These are phyloP conservation scores for Chaetomium tenue DNA, from an alignment of 495 filamentous ascomycete genomes.

Conservation along the genomic window DNA sequence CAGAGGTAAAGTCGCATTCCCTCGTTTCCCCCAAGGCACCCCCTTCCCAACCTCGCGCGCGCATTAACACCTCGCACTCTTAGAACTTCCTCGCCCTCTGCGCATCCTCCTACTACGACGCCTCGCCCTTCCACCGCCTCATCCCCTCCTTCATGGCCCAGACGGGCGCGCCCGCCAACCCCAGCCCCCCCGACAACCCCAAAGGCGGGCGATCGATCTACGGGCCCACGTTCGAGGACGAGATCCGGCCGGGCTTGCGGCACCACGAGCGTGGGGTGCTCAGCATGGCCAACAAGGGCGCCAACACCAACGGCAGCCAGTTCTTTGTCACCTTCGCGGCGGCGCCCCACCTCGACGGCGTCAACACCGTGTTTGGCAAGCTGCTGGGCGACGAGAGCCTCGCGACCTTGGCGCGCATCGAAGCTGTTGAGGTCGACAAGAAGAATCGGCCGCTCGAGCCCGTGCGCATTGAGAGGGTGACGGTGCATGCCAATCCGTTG, in stretches of 20 bases:
- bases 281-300: slow-evolving; percentile 90
- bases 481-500: slow-evolving; percentile 91
- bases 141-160: slow-evolving; percentile 93
- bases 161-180: slow-evolving; percentile 73
- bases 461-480: slow-evolving; percentile 69
- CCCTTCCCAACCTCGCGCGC: slow-evolving; percentile 30
- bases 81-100: slow-evolving; percentile 97
- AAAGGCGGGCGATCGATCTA: slow-evolving; percentile 86
- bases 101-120: slow-evolving; percentile 81
- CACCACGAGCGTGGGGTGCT: slow-evolving; percentile 87
- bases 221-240: slow-evolving; percentile 82
- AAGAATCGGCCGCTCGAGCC: slow-evolving; percentile 78
- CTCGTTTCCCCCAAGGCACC: slow-evolving; percentile 54
- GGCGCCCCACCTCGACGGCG: slow-evolving; percentile 88
- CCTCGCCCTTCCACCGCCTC: slow-evolving; percentile 85
- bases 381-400: slow-evolving; percentile 63
- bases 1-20: slow-evolving; percentile 53
- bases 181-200: slow-evolving; percentile 54
- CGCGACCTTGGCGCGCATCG: slow-evolving; percentile 70
- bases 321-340: slow-evolving; percentile 88
- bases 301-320: slow-evolving; percentile 86
- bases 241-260: slow-evolving; percentile 78
- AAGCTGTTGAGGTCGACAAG: slow-evolving; percentile 79
- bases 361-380: slow-evolving; percentile 91
- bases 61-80: background rate